These are phyloP conservation scores for Phytophthora ohioensis DNA, from an alignment of 352 stramenopile species.

Conservation along the genomic window DNA sequence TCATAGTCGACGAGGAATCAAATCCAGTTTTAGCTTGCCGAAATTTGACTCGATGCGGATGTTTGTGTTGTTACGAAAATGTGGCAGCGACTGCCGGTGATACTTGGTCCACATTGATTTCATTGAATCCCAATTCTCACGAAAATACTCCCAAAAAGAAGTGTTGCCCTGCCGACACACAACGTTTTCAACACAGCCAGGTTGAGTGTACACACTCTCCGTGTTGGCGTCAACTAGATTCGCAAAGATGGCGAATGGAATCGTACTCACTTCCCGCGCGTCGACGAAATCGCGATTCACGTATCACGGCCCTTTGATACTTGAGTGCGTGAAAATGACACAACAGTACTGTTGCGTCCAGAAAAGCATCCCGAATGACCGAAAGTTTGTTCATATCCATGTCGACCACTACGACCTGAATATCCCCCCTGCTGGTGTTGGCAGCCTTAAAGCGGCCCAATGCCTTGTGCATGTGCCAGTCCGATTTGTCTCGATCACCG, in stretches of 20 bases:
- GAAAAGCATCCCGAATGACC: background rate
- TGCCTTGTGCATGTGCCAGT: conserved; percentile 4
- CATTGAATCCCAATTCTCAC: background rate
- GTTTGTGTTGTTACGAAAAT: conserved; percentile 9
- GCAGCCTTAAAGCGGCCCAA: background rate
- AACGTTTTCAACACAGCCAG: background rate
- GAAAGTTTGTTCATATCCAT: conserved; percentile 8
- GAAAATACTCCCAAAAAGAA: background rate
- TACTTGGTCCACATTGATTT: conserved; percentile 5
- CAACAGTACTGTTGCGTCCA: background rate
- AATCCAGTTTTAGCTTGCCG: background rate
- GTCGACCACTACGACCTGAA: background rate
- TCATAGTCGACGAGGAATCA: background rate
- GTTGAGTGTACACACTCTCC: background rate
- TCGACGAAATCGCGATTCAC: background rate
- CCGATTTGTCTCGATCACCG: background rate
- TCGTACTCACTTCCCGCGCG: background rate
- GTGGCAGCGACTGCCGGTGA: background rate
- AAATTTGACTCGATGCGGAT: conserved; percentile 6
- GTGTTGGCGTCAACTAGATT: background rate
- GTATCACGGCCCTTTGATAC: background rate
- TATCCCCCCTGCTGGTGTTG: background rate
- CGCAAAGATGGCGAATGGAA: background rate
- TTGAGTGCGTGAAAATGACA: conserved; percentile 2
- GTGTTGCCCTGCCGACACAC: background rate